Base-by-base conservation (phyloP, 768 basidiomycete genomes). In the Suillus decipiens region DNA sequence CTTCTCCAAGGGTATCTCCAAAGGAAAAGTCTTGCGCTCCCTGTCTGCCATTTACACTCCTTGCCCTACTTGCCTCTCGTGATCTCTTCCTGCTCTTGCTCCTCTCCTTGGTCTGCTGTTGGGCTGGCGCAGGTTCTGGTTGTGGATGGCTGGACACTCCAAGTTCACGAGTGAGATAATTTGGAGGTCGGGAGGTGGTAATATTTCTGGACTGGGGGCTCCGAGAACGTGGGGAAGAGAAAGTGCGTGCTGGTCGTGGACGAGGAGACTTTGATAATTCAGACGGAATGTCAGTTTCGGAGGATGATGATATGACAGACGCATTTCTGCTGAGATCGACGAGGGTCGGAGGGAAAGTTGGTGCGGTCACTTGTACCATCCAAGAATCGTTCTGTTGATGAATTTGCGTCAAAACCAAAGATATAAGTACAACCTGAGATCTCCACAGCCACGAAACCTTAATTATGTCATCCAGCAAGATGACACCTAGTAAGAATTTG, bases 241-340 rank as follows among this genome's bases (percentile, higher is more conserved):
- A 90, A 0, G 82, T 84, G 50, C 89, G 84, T 8, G 82, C 74
- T 7, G 87, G 86, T 5, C 88, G 84, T 34, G 80, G 81, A 0
- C 82, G 79, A 15, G 82, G 78, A 8, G 82, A 79, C 31, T 72
- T 75, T 56, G 82, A 69, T 42, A 78, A 61, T 57, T 78, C 74
- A 50, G 78, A 79, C 0, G 58, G 78, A 76, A 67, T 71, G 63
- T 80, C 78, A 42, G 87, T 87, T 70, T 81, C 83, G 64, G 86
- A 87, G 47, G 82, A 85, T 0, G 89, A 82, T 2, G 85, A 90
- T 62, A 91, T 89, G 71, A 89, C 90, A 14, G 89, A 90, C 1
- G 89, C 82, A 78, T 90, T 90, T 72, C 90, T 84, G 77, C 86
- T 88, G 58, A 91, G 82, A 72, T 88, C 86, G 56, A 87, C 85